These are phyloP conservation scores for Cutaneotrichosporon dermatis DNA, from an alignment of 1,284 basidiomycete genomes.

Conservation along the genomic window DNA sequence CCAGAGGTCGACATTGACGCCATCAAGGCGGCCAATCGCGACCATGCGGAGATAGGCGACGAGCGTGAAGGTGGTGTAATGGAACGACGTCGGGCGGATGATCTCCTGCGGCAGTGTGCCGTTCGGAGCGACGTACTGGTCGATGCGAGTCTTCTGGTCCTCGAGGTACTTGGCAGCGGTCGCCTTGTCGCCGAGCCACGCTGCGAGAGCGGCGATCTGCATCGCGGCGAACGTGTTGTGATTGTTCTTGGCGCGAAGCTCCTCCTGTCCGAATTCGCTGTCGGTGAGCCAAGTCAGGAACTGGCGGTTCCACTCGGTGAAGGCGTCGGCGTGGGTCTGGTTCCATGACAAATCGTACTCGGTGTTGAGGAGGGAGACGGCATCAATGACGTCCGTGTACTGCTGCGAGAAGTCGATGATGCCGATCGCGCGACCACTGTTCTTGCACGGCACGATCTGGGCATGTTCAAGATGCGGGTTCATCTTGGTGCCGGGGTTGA, in stretches of 20 bases:
- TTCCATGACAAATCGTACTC: conserved; percentile 2
- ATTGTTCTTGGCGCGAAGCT: conserved; percentile 14
- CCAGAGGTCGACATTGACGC: conserved; percentile 19
- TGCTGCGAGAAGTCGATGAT: conserved; percentile 19
- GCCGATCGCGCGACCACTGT: conserved; percentile 9
- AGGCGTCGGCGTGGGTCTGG: conserved; percentile 1
- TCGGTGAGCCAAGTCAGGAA: conserved; percentile 12
- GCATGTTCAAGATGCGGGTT: conserved; percentile 12
- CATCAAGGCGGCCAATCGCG: background rate
- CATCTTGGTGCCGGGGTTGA: conserved; percentile 3
- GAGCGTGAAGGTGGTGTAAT: conserved; percentile 11
- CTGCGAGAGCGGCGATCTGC: conserved; percentile 10
- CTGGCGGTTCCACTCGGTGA: conserved; percentile 10
- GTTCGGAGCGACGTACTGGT: background rate
- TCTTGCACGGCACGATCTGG: conserved; percentile 12
- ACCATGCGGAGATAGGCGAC: conserved; percentile 14
- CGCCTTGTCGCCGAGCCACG: conserved; percentile 6
- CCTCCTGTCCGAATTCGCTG: conserved; percentile 8
- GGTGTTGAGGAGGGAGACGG: conserved; percentile 6
- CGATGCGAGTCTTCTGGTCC: conserved; percentile 1
- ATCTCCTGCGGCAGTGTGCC: conserved; percentile 12
- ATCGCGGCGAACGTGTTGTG: conserved; percentile 13
- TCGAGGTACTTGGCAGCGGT: background rate
- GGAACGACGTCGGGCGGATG: conserved; percentile 5
- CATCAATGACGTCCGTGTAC: conserved; percentile 12